These are phyloP conservation scores for Inosperma sp. DNA, from an alignment of 768 basidiomycete genomes.

Conservation along the genomic window DNA sequence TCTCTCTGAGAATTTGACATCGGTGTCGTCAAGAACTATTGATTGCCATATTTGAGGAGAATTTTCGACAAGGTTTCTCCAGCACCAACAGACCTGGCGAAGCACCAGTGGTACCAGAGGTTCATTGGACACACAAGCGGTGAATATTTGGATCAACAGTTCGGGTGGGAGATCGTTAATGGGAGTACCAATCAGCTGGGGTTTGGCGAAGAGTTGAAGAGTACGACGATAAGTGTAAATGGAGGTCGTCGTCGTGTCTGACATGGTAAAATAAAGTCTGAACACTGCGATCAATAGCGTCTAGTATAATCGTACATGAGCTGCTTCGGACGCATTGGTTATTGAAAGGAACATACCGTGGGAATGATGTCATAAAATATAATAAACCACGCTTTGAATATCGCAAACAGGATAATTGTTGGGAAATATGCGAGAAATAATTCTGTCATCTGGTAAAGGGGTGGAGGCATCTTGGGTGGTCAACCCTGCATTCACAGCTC, in stretches of 20 bases:
- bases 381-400: too few species aligned
- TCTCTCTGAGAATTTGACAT: conserved; percentile 34
- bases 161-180: conserved; percentile 50
- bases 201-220: neutral
- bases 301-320: neutral
- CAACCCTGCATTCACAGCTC: too few species aligned
- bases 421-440: neutral
- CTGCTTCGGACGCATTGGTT: neutral
- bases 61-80: conserved; percentile 49
- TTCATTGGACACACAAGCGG: conserved; percentile 38
- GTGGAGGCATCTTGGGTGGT: too few species aligned
- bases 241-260: neutral
- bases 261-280: neutral
- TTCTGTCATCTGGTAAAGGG: conserved; percentile 1
- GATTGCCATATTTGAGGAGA: conserved; percentile 61
- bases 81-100: conserved; percentile 51
- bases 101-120: conserved; percentile 47
- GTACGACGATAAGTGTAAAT: neutral
- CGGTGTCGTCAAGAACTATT: conserved; percentile 46
- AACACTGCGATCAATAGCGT: neutral
- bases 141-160: conserved; percentile 60
- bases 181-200: neutral
- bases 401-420: too few species aligned
- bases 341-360: conserved; percentile 2
- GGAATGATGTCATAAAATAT: neutral